Base-by-base conservation (phyloP, 1,284 basidiomycete species). In the Austroboletus niveus region DNA sequence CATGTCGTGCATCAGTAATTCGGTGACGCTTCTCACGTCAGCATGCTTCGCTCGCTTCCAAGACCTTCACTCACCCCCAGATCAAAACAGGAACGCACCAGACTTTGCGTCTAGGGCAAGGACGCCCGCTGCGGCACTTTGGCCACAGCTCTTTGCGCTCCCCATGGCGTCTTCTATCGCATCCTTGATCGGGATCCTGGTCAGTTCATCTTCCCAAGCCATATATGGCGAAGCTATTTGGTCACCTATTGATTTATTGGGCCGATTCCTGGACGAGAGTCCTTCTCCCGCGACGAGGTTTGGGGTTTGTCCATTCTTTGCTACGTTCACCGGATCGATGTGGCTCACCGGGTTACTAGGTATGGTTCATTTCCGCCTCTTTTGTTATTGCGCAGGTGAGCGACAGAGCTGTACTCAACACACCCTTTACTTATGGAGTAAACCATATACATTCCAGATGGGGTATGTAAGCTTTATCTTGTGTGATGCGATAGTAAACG, bases 101-200 rank as follows among this genome's bases (percentile, higher is more conserved):
- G 86, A 89, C 65, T 92, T 92, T 65, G 84, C 89, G 6, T 88
- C 85, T 42, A 83, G 89, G 44, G 85, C 89, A 5, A 76, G 72
- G 53, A 79, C 75, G 8, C 87, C 89, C 7, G 75, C 76, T 7
- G 86, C 85, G 24, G 87, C 87, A 8, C 70, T 88, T 24, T 79
- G 79, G 66, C 87, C 90, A 20, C 90, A 92, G 66, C 72, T 85
- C 47, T 69, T 90, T 55, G 79, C 88, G 0, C 78, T 93, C 35
- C 92, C 92, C 0, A 58, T 92, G 42, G 81, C 83, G 0, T 92
- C 92, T 69, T 83, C 81, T 31, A 69, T 93, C 55, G 88, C 91
- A 52, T 86, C 84, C 58, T 87, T 94, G 72, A 76, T 94, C 53
- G 92, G 91, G 7, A 89, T 94, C 65, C 84, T 92, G 45, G 90